Evolutionary conservation across 2,329 filamentous ascomycete species (phyloP).

Genomic region (Cladosporium halotolerans): DNA sequence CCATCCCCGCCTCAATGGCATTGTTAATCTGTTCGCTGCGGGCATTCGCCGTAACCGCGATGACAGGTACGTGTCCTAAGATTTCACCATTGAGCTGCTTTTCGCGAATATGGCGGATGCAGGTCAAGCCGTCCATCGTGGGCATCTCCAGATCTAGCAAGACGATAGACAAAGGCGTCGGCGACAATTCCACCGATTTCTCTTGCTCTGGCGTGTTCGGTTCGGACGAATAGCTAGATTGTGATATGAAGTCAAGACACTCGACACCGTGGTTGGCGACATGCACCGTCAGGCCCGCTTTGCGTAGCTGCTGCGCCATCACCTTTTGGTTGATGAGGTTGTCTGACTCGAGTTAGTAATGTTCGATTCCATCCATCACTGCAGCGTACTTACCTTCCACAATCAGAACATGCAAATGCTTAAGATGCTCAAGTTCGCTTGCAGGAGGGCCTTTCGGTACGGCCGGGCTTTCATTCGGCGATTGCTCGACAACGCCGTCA

Average conservation of each 20-base stretch:
- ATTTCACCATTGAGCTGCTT: conserved; percentile 56
- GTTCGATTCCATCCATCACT: conserved; percentile 5
- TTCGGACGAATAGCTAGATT: conserved; percentile 13
- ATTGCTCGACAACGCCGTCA: not conserved
- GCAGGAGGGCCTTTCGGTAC: conserved; percentile 14
- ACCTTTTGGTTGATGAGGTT: conserved; percentile 39
- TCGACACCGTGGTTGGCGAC: conserved; percentile 37
- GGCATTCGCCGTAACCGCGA: conserved; percentile 73
- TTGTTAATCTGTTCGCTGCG: conserved; percentile 63
- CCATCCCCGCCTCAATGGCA: conserved; percentile 65
- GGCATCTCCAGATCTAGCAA: conserved; percentile 80
- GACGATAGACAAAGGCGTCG: conserved; percentile 41
- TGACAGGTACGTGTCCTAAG: conserved; percentile 60
- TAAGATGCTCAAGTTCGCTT: not conserved
- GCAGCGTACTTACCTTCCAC: conserved; percentile 16
- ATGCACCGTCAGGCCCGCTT: conserved; percentile 30
- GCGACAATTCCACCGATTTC: not conserved
- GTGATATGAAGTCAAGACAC: conserved; percentile 23
- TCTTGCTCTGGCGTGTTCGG: conserved; percentile 8
- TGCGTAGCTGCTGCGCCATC: conserved; percentile 34
- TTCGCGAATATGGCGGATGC: conserved; percentile 60
- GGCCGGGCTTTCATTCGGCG: conserved; percentile 11
- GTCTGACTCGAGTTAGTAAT: conserved; percentile 20
- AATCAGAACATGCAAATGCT: conserved; percentile 13
- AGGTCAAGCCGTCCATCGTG: conserved; percentile 71